Evolutionary conservation across 2,329 filamentous ascomycete genomes (phyloP).

Genomic region (Sarocladium strictum): DNA sequence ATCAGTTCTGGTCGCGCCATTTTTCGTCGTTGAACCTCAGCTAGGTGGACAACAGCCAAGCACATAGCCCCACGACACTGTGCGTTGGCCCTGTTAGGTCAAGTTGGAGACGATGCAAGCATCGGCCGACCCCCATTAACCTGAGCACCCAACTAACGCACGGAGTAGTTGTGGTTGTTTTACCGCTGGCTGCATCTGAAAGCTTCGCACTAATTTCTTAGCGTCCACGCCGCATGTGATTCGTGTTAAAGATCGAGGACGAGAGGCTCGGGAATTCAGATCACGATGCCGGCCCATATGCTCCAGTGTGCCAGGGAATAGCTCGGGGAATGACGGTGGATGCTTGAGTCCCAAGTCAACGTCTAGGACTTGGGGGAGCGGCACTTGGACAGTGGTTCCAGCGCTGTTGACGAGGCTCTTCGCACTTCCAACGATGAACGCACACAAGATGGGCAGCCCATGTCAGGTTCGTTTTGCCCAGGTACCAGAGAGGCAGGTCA

Average conservation of each 20-base stretch:
- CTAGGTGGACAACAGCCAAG: conserved; percentile 4
- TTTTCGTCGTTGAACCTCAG: conserved; percentile 6
- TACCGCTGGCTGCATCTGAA: not conserved
- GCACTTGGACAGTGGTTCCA: not conserved
- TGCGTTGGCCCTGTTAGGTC: not conserved
- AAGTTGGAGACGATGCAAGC: not conserved
- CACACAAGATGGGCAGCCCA: not conserved
- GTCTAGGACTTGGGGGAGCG: too few species aligned
- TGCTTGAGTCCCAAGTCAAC: not conserved
- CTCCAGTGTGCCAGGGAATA: not conserved
- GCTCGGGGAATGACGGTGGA: not conserved
- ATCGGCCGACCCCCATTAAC: not conserved
- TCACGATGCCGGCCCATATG: not conserved
- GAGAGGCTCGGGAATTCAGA: not conserved
- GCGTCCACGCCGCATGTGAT: not conserved
- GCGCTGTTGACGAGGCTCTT: not conserved
- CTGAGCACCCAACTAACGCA: too few species aligned
- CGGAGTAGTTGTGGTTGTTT: conserved; percentile 1
- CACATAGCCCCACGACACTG: not conserved
- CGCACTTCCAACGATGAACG: not conserved
- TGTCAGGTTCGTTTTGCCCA: not conserved
- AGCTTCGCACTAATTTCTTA: not conserved
- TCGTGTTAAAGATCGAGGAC: not conserved
- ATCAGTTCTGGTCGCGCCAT: not conserved
- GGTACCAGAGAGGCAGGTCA: conserved; percentile 1